Base-by-base conservation (phyloP, 1,284 basidiomycete genomes). In the Entoloma clypeatum region DNA sequence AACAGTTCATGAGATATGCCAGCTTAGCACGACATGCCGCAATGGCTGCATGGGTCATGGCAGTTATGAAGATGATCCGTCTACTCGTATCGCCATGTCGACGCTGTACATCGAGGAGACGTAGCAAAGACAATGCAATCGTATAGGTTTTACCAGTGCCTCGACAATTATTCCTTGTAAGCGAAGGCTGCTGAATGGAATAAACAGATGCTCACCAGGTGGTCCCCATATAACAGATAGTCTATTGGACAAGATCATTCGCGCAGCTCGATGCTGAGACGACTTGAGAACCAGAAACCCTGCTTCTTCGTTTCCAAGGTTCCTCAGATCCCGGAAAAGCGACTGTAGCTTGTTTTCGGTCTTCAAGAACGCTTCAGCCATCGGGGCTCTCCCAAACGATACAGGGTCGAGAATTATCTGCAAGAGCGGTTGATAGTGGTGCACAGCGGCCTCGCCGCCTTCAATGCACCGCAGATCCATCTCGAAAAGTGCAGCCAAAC, bases 101-200 rank as follows among this genome's bases (percentile, higher is more conserved):
- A 31, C 56, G 49, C 34, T 69, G 61, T 0, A 65, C 60, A 38
- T 73, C 67, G 5, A 73, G 54, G 19, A 74, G 56, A 24, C 72
- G 64, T 6, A 74, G 50, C 7, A 74, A 53, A 3, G 70, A 71
- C 2, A 73, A 49, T 2, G 72, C 65, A 19, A 74, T 63, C 0
- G 72, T 75, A 43, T 75, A 68, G 5, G 72, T 75, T 52, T 75
- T 75, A 4, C 72, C 72, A 5, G 71, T 72, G 2, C 72, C 72
- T n/a, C n/a, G n/a, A n/a, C n/a, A n/a, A n/a, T n/a, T n/a, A n/a
- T n/a, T n/a, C n/a, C n/a, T n/a, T n/a, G n/a, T n/a, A n/a, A n/a
- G n/a, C n/a, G n/a, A n/a, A n/a, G n/a, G n/a, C n/a, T n/a, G n/a
- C n/a, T 47, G 24, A 68, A 23, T 41, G 27, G 7, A 3, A 17